Evolutionary conservation across 1,139 yeast genomes (phyloP).

Genomic region (Candida tropicalis): DNA sequence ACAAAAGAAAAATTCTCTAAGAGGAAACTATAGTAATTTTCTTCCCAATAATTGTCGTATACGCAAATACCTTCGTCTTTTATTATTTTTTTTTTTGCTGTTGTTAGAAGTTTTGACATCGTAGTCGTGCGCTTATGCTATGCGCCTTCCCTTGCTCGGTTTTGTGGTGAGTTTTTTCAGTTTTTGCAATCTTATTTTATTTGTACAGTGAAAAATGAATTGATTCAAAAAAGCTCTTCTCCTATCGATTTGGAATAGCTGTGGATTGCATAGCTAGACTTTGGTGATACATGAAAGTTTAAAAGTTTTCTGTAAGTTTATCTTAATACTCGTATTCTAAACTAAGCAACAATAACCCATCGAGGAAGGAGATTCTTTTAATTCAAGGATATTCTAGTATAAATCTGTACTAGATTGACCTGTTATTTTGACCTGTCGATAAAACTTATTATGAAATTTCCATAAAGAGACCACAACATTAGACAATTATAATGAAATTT

Average conservation of each 20-base stretch:
- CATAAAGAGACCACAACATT: neutral
- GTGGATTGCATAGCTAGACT: too few species aligned
- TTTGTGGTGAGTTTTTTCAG: neutral
- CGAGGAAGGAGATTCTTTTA: neutral
- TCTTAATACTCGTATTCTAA: neutral
- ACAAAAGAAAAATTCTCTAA: neutral
- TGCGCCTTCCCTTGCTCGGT: neutral
- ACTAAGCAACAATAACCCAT: neutral
- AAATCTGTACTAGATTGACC: neutral
- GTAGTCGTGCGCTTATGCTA: neutral
- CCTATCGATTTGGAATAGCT: too few species aligned
- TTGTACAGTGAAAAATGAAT: neutral
- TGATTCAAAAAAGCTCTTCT: neutral
- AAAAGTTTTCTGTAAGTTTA: neutral
- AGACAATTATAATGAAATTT: neutral
- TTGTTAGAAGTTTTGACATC: neutral
- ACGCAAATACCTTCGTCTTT: neutral
- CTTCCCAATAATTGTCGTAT: neutral
- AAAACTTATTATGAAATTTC: neutral
- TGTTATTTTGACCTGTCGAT: too few species aligned
- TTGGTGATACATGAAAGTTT: neutral
- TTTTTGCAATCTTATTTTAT: neutral
- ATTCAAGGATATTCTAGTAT: constrained; percentile 1
- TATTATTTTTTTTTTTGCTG: neutral
- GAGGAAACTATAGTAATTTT: neutral